These are phyloP conservation scores for Ustilaginoidea virens DNA, from an alignment of 2,329 filamentous ascomycete species.

Conservation along the genomic window DNA sequence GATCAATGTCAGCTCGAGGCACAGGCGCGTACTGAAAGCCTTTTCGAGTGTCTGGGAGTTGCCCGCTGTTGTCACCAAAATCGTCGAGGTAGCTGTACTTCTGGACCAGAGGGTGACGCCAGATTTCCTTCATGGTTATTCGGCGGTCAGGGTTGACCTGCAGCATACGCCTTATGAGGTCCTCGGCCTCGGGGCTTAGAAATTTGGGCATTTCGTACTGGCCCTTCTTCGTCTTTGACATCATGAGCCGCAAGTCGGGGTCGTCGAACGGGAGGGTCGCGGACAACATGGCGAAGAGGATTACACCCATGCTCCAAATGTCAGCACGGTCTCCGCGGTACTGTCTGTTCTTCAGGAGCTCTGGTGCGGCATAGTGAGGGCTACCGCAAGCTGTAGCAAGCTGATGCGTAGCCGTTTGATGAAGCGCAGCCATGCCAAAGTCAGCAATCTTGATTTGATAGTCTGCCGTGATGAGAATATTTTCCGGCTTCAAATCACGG, in stretches of 20 bases:
- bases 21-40: conserved; percentile 45
- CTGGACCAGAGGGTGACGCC: conserved; percentile 71
- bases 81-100: conserved; percentile 70
- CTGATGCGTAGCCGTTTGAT: conserved; percentile 63
- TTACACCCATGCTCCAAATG: conserved; percentile 88
- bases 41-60: conserved; percentile 41
- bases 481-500: conserved; percentile 91
- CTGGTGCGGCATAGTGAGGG: conserved; percentile 90
- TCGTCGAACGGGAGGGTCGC: conserved; percentile 74
- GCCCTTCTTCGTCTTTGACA: conserved; percentile 43
- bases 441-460: conserved; percentile 85
- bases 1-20: conserved; percentile 54
- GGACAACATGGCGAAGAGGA: conserved; percentile 75
- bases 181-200: conserved; percentile 53
- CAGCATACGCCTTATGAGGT: conserved; percentile 68
- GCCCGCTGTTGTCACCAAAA: conserved; percentile 36
- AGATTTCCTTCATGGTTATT: conserved; percentile 68
- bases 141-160: conserved; percentile 63
- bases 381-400: conserved; percentile 88
- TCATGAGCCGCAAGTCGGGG: conserved; percentile 44
- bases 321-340: conserved; percentile 82
- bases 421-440: conserved; percentile 91
- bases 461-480: conserved; percentile 69
- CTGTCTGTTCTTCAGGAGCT: conserved; percentile 60
- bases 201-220: conserved; percentile 44